phyloP scores from a whole-genome alignment of 768 basidiomycete genomes.

The Hemileccinum rubropunctum region DNA sequence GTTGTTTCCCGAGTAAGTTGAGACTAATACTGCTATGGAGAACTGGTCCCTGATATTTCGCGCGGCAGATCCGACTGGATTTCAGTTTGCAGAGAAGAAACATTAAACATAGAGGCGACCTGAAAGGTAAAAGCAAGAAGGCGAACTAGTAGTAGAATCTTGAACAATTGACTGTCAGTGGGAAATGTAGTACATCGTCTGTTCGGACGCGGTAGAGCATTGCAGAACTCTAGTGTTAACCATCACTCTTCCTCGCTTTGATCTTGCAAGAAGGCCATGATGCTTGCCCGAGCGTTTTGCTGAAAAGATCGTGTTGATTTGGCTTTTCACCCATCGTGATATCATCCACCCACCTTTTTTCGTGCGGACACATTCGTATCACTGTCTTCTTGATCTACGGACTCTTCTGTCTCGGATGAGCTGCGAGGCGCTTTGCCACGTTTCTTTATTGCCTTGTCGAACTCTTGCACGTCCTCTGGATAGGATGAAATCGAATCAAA shows the following conservation, averaged over 20 bases:
- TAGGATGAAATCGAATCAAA: neutral
- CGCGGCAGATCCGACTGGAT: conserved; percentile 4
- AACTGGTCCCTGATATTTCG: neutral
- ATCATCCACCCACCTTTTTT: conserved; percentile 39
- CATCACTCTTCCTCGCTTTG: conserved; percentile 58
- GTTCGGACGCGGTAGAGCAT: neutral
- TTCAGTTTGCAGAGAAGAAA: neutral
- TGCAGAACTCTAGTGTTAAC: too few relatives aligned
- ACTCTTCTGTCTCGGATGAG: conserved; percentile 20
- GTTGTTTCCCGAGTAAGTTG: conserved; percentile 13
- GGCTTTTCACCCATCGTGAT: neutral
- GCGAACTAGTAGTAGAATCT: neutral
- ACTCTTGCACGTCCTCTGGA: conserved; percentile 73
- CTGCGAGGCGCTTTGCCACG: conserved; percentile 18
- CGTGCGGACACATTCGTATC: conserved; percentile 34
- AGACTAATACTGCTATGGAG: too few relatives aligned
- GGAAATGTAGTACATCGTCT: neutral
- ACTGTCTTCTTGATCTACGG: conserved; percentile 32
- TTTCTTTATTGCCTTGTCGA: conserved; percentile 49
- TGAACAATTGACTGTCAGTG: neutral
- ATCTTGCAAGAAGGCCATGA: conserved; percentile 69
- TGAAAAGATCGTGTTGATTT: conserved; percentile 12
- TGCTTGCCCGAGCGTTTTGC: conserved; percentile 53
- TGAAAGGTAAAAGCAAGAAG: neutral
- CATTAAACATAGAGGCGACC: too few relatives aligned